These are phyloP conservation scores for Neurospora sp. DNA, from an alignment of 495 filamentous ascomycete species.

Conservation along the genomic window DNA sequence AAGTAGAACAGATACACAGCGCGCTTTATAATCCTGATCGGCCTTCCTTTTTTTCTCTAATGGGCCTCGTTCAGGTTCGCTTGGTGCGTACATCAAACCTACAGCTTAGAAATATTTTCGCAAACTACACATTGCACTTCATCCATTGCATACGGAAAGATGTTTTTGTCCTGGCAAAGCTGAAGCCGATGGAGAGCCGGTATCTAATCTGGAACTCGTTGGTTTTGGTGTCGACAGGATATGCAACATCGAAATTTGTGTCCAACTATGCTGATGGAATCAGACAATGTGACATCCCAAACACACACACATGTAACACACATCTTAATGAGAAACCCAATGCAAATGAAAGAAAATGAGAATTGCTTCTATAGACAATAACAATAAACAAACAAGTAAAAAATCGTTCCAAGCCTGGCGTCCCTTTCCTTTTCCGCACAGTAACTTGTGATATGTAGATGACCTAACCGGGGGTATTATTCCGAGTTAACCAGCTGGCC, in stretches of 20 bases:
- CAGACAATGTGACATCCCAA: not conserved
- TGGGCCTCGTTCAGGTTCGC: slow-evolving; percentile 26
- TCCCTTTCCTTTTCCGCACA: not conserved
- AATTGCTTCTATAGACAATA: not conserved
- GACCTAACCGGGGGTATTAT: not conserved
- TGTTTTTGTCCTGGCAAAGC: not conserved
- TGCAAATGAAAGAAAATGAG: not conserved
- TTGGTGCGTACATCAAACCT: slow-evolving; percentile 25
- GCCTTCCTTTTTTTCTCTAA: slow-evolving; percentile 7
- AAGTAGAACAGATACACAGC: slow-evolving; percentile 21
- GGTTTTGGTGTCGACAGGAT: not conserved
- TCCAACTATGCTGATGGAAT: not conserved
- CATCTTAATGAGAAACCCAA: not conserved
- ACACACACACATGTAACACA: not conserved
- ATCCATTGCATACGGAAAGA: not conserved
- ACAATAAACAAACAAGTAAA: not conserved
- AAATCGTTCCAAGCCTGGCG: not conserved
- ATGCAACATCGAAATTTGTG: not conserved
- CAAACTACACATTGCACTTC: not conserved
- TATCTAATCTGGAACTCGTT: not conserved
- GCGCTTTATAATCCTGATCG: slow-evolving; percentile 30
- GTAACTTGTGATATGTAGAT: not conserved
- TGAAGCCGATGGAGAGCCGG: not conserved
- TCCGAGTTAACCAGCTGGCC: not conserved
- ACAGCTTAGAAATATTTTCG: not conserved